Percentiles rank a stretch among this genome's conserved stretches.
Evolutionary conservation across 768 basidiomycete genomes (phyloP).

Genomic region (Phallus indusiatus): DNA sequence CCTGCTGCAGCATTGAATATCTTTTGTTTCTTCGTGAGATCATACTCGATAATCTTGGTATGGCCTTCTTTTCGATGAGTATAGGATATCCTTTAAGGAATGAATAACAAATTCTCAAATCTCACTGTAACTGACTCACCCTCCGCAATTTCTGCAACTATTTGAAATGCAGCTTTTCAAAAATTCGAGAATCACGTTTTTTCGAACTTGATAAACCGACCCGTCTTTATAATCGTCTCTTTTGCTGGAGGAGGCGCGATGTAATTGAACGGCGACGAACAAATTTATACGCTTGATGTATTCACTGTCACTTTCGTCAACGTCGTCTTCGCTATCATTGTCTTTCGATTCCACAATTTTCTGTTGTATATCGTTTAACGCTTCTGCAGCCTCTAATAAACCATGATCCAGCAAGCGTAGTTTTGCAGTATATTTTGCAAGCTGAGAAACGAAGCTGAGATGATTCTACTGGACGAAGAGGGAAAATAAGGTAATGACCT

Average conservation of each 20-base stretch:
- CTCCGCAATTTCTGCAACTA: slow-evolving; percentile 79
- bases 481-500: slow-evolving; percentile 18
- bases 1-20: slow-evolving; percentile 39
- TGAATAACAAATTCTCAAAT: background rate
- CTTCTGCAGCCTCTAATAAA: slow-evolving; percentile 70
- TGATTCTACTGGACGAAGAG: background rate
- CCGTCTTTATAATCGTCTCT: slow-evolving; percentile 86
- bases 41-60: slow-evolving; percentile 92
- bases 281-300: slow-evolving; percentile 55
- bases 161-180: slow-evolving; percentile 55
- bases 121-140: slow-evolving; percentile 44
- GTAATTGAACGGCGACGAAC: slow-evolving; percentile 49
- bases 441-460: slow-evolving; percentile 30
- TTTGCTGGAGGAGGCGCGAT: slow-evolving; percentile 38
- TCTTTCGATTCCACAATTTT: slow-evolving; percentile 25
- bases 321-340: slow-evolving; percentile 18
- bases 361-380: slow-evolving; percentile 59
- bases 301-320: slow-evolving; percentile 46
- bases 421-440: slow-evolving; percentile 78
- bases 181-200: slow-evolving; percentile 75
- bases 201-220: slow-evolving; percentile 79
- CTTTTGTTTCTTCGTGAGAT: slow-evolving; percentile 75
- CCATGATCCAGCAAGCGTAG: slow-evolving; percentile 85
- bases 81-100: slow-evolving; percentile 50
- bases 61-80: slow-evolving; percentile 91